phyloP scores from a whole-genome alignment of 73 alveolate genomes.

The Paramecium octaurelia region DNA sequence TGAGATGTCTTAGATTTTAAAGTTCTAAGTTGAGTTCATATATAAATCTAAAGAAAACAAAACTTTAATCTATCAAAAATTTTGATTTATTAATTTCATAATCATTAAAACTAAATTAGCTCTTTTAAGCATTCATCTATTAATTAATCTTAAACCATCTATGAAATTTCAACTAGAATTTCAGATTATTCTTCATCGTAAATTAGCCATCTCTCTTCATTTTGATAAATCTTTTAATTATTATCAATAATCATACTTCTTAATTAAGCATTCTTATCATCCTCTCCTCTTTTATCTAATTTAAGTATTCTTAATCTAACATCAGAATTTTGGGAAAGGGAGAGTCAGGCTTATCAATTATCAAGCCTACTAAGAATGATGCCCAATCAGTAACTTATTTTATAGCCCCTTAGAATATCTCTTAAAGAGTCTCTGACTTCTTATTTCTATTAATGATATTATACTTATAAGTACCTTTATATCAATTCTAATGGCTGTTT shows the following conservation, averaged over 20 bases:
- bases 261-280: slow-evolving; percentile 63
- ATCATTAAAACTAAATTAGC: neutral
- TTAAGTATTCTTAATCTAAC: slow-evolving; percentile 65
- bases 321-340: slow-evolving; percentile 30
- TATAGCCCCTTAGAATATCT: slow-evolving; percentile 15
- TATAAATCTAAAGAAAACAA: too few species aligned
- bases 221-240: slow-evolving; percentile 34
- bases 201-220: slow-evolving; percentile 64
- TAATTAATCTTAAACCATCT: slow-evolving; percentile 65
- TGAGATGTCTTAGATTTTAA: too few species aligned
- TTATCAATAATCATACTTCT: slow-evolving; percentile 39
- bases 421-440: neutral
- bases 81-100: neutral
- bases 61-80: neutral
- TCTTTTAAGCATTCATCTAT: slow-evolving; percentile 53
- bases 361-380: slow-evolving; percentile 56
- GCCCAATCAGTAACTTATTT: slow-evolving; percentile 65
- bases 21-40: too few species aligned
- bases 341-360: slow-evolving; percentile 62
- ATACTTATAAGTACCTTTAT: neutral
- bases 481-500: neutral
- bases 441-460: neutral
- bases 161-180: slow-evolving; percentile 64
- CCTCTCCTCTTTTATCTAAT: slow-evolving; percentile 65
- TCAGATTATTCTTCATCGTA: slow-evolving; percentile 73